A percentile compares a stretch with the other conserved stretches of the same genome.
These are phyloP conservation scores for Luzula sylvatica DNA, from an alignment of 176 grass and related monocot species.

Conservation along the genomic window DNA sequence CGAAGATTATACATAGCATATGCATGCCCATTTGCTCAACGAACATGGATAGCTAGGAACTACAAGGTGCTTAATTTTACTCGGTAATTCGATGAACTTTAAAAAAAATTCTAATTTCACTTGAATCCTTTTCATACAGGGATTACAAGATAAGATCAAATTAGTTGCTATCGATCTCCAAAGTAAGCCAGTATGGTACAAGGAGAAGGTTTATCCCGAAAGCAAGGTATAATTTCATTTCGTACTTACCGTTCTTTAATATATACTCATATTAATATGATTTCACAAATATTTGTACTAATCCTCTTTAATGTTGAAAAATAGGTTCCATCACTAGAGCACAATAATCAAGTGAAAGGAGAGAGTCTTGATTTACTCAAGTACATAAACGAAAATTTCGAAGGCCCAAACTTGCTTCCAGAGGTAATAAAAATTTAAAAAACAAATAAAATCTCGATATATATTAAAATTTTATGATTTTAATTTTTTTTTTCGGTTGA, in stretches of 20 bases:
- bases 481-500: constrained; percentile 8
- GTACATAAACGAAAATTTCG: constrained; percentile 59
- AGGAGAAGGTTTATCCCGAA: constrained; percentile 53
- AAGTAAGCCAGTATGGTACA: constrained; percentile 76
- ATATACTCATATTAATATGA: background rate
- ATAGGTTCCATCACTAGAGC: constrained; percentile 72
- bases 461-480: background rate
- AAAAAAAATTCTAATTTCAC: background rate
- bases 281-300: background rate
- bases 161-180: constrained; percentile 35
- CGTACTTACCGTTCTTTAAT: background rate
- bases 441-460: background rate
- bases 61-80: constrained; percentile 39
- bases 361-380: constrained; percentile 68
- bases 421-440: constrained; percentile 43
- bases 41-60: constrained; percentile 58
- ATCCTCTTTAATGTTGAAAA: background rate
- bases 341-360: constrained; percentile 46
- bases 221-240: constrained; percentile 39
- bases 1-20: constrained; percentile 64
- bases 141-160: constrained; percentile 48
- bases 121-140: constrained; percentile 20
- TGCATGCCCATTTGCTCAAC: constrained; percentile 61
- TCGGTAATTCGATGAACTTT: background rate
- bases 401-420: constrained; percentile 48